phyloP scores from a whole-genome alignment of 805 yeast genomes.

The Jamesozyma piceae region DNA sequence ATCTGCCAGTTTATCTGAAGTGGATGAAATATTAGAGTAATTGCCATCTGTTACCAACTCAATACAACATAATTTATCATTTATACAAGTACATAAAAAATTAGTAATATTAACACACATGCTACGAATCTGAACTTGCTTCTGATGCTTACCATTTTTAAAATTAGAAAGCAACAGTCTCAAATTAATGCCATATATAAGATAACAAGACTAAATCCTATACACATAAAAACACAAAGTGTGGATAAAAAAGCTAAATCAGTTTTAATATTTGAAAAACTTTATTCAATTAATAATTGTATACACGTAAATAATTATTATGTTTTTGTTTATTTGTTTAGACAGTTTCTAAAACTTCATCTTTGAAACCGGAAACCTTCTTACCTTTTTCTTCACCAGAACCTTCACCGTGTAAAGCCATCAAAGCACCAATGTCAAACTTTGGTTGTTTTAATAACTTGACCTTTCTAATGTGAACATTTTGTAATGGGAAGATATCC shows the following conservation, averaged over 20 bases:
- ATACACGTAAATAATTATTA: constrained; percentile 9
- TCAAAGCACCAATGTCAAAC: constrained; percentile 91
- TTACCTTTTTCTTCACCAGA: constrained; percentile 93
- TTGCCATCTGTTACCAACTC: no score
- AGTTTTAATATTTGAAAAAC: constrained; percentile 3
- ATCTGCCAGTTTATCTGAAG: not conserved
- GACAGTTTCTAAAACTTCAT: constrained; percentile 95
- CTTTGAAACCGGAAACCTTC: constrained; percentile 96
- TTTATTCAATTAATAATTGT: constrained; percentile 7
- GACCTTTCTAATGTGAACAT: constrained; percentile 97
- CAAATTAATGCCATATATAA: no score
- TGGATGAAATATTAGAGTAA: not conserved
- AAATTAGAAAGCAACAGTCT: no score
- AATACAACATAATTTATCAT: no score
- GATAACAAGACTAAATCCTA: no score
- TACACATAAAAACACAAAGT: no score
- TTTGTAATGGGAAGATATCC: constrained; percentile 92
- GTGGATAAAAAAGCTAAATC: no score
- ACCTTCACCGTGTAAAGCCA: constrained; percentile 95
- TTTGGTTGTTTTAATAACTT: constrained; percentile 97
- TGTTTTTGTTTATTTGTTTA: constrained; percentile 4
- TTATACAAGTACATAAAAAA: no score
- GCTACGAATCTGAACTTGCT: no score
- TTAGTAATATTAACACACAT: no score
- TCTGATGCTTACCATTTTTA: no score